Conservation (phyloP, 768 basidiomycete genomes). For the Sarcodon sp. region DNA sequence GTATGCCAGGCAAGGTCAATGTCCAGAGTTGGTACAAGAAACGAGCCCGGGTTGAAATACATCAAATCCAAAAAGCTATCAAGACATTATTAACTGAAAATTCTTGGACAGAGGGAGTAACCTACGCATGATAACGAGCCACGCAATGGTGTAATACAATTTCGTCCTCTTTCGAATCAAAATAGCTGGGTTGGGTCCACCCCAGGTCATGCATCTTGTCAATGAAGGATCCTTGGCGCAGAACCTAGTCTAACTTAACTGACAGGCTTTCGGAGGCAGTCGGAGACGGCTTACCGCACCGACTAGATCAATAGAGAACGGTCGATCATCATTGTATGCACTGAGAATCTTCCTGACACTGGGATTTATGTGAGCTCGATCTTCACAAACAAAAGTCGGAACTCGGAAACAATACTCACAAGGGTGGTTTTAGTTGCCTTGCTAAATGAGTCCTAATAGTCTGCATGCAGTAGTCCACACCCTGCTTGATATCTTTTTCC, state of each 20-base stretch:
- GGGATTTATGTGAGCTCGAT: background rate
- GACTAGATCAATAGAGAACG: constrained; percentile 42
- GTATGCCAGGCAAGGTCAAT: constrained; percentile 16
- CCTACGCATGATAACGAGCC: constrained; percentile 47
- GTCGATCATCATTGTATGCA: constrained; percentile 36
- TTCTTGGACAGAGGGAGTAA: background rate
- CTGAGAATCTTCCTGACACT: constrained; percentile 16
- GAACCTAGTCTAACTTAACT: constrained; percentile 20
- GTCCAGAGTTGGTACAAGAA: background rate
- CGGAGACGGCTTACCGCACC: constrained; percentile 30
- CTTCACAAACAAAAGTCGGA: background rate
- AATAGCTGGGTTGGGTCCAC: constrained; percentile 34
- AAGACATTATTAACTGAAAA: background rate
- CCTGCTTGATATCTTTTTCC: background rate
- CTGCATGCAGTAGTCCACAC: background rate
- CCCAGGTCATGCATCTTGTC: constrained; percentile 36
- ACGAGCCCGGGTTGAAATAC: constrained; percentile 20
- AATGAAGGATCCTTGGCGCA: constrained; percentile 45
- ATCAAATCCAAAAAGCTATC: constrained; percentile 43
- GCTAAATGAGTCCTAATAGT: no score
- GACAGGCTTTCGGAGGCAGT: background rate
- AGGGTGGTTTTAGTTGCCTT: no score
- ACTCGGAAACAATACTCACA: no score
- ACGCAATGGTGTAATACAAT: constrained; percentile 33
- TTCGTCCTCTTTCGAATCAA: constrained; percentile 24